These are phyloP conservation scores for Carex myosuroides DNA, from an alignment of 176 grass and related monocot species.

Conservation along the genomic window DNA sequence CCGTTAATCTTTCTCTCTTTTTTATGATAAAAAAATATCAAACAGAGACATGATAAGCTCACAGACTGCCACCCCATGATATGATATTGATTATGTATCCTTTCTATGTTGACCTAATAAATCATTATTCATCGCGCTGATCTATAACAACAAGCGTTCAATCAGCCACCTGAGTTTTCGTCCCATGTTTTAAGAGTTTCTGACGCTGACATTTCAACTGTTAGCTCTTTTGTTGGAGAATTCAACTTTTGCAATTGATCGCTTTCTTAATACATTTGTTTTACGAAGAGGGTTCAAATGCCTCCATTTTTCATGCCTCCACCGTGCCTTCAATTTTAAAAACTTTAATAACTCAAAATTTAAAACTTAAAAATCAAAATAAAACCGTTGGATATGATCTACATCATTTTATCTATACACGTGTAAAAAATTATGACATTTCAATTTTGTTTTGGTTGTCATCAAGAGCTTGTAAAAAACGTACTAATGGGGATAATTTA, in stretches of 20 bases:
- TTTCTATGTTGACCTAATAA: slow-evolving; percentile 3
- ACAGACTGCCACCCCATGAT: background rate
- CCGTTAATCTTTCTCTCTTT: background rate
- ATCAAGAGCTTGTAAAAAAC: too few relatives aligned
- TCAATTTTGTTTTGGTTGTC: too few relatives aligned
- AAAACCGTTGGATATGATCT: too few relatives aligned
- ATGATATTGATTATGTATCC: slow-evolving; percentile 4
- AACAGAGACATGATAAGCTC: slow-evolving; percentile 10
- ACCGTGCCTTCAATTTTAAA: too few relatives aligned
- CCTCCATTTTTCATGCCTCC: too few relatives aligned
- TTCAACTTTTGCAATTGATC: background rate
- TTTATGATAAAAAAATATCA: background rate
- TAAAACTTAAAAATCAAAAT: too few relatives aligned
- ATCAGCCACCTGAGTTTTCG: background rate
- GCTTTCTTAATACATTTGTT: background rate
- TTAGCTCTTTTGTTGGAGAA: background rate
- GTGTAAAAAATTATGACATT: too few relatives aligned
- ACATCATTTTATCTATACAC: too few relatives aligned
- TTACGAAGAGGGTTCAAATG: too few relatives aligned
- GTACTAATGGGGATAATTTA: too few relatives aligned
- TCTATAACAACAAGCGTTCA: background rate
- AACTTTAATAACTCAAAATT: too few relatives aligned
- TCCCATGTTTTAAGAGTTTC: background rate
- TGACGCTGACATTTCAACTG: slow-evolving; percentile 2
- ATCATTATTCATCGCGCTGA: background rate